These are phyloP conservation scores for Peltaster fructicola DNA, from an alignment of 2,329 filamentous ascomycete genomes.

Conservation along the genomic window DNA sequence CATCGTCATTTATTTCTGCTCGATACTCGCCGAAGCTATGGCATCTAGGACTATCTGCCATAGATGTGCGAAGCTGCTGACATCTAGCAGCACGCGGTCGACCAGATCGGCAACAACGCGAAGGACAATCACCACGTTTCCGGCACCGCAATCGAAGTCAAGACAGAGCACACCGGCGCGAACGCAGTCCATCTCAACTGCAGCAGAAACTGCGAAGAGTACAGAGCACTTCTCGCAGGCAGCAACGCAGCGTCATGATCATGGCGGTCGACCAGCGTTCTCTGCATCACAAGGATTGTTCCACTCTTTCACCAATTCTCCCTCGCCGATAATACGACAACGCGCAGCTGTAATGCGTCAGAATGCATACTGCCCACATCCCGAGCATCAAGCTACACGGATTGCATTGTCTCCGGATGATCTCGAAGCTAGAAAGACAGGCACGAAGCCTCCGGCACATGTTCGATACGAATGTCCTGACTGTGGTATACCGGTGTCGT, in stretches of 20 bases:
- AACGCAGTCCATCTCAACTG: too few relatives aligned
- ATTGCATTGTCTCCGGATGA: conserved; percentile 47
- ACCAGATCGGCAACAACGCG: conserved; percentile 14
- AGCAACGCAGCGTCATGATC: too few relatives aligned
- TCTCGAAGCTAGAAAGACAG: conserved; percentile 43
- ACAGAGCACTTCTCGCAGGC: too few relatives aligned
- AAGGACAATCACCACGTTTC: conserved; percentile 28
- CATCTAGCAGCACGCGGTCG: too few relatives aligned
- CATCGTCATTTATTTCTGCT: too few relatives aligned
- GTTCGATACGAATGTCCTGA: conserved; percentile 92
- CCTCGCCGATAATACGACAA: conserved; percentile 69
- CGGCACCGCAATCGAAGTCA: conserved; percentile 27
- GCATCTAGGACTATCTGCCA: too few relatives aligned
- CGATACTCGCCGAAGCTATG: too few relatives aligned
- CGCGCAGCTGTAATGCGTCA: conserved; percentile 83
- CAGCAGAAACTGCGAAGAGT: too few relatives aligned
- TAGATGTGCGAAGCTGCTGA: too few relatives aligned
- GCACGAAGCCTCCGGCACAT: conserved; percentile 51
- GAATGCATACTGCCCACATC: conserved; percentile 86
- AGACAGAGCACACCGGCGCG: conserved; percentile 19
- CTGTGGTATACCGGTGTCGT: conserved; percentile 86
- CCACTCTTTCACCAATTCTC: conserved; percentile 78
- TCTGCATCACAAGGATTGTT: too few relatives aligned
- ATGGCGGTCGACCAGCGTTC: too few relatives aligned
- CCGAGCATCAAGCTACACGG: conserved; percentile 62